Evolutionary conservation across 768 basidiomycete genomes (phyloP), one percentile per base, ranked within the genome.

Genomic region (Obba rivulosa): DNA sequence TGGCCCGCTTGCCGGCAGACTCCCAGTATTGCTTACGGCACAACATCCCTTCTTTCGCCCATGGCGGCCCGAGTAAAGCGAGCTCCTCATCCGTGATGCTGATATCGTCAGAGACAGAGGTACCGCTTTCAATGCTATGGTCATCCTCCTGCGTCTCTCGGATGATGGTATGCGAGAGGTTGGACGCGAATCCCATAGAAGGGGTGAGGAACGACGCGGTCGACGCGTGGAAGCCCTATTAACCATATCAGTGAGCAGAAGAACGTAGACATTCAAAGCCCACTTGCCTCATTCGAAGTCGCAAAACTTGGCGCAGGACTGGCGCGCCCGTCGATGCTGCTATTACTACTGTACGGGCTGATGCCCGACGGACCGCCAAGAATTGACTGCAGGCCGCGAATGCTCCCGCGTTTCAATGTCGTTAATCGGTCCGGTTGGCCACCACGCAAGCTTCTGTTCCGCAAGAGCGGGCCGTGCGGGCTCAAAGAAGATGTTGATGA

Each of bases 21-120:
- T 97, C 95, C 84, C 89, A 93, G 63, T 94, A 97, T 53, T 92
- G 89, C 63, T 97, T 97, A 20, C 94, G 84, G 56, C 85, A 86
- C 8, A 99, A 79, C 75, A 95, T 88, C 11, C 96, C 96, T 66
- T 99, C 96, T 67, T 99, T 99, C 0, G 96, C 96, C 95, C 95
- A 99, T 0, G 96, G 96, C 4, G 96, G 84, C 14, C 96, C 96
- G 14, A 96, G 81, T 34, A 98, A 72, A 2, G 95, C 95, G 11
- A 99, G 75, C 67, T 96, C 92, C 66, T 98, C 96, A 58, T 98
- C 95, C 7, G 87, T 83, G 50, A 97, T 91, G 44, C 91, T 92
- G 57, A 89, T 85, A 28, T 77, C 81, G 1, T 85, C 87, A 22
- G 85, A 84, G 23, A 63, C 68, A 4, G 88, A 81, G 34, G 73